A percentile compares a stretch with the other conserved stretches of the same genome.
Evolutionary conservation across 345 rosid species (phyloP).

Genomic region (Abelmoschus esculentus): DNA sequence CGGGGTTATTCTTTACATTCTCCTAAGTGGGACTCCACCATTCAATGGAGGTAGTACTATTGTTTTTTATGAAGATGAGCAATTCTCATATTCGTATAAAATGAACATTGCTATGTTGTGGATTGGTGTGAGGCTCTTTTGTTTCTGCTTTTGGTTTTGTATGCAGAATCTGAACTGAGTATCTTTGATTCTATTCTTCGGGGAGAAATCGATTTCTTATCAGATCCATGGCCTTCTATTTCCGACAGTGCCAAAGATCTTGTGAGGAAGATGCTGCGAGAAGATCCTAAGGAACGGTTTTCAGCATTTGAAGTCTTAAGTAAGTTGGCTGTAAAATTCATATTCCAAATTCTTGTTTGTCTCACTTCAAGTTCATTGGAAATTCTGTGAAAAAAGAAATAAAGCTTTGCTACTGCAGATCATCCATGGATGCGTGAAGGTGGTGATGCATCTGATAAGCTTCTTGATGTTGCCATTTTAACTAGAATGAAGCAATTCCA

Average conservation of each 20-base stretch:
- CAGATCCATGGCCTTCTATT: constrained; percentile 82
- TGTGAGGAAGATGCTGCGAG: constrained; percentile 68
- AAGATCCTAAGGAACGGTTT: constrained; percentile 60
- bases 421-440: constrained; percentile 93
- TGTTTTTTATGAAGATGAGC: background rate
- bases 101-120: background rate
- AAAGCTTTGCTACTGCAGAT: constrained; percentile 37
- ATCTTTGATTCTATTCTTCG: constrained; percentile 69
- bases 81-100: background rate
- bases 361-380: background rate
- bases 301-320: constrained; percentile 74
- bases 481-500: constrained; percentile 96
- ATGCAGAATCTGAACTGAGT: constrained; percentile 63
- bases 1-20: constrained; percentile 80
- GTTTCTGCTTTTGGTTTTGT: constrained; percentile 2
- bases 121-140: background rate
- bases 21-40: constrained; percentile 88
- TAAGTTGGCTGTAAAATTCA: constrained; percentile 14
- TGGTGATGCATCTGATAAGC: constrained; percentile 95
- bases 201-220: constrained; percentile 64
- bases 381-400: constrained; percentile 7
- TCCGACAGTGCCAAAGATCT: constrained; percentile 83
- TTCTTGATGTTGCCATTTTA: constrained; percentile 86
- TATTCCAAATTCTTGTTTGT: background rate
- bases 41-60: constrained; percentile 79